Evolutionary conservation across 2,329 filamentous ascomycete species (phyloP), one percentile per base, ranked within the genome.

Genomic region (Alternaria dauci): DNA sequence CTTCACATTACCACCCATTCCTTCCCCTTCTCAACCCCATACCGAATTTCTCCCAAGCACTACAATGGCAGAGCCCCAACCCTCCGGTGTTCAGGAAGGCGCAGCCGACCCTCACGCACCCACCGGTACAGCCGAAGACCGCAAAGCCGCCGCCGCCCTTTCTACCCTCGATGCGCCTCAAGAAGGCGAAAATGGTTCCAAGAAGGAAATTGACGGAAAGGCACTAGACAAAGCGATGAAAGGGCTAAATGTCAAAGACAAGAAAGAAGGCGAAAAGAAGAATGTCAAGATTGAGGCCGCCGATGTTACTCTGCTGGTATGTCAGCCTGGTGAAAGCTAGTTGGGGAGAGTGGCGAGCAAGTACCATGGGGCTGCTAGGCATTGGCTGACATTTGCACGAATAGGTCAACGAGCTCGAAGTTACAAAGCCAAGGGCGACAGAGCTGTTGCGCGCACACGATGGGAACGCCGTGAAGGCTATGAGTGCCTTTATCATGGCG

Each of bases 161-260:
- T 90, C 89, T 48, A 86, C 85, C 62, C 88, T 94, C 67, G 90
- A 92, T 74, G 76, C 79, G 38, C 82, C 81, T 59, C 81, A 82
- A 61, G 81, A 81, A 56, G 83, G 84, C 48, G 83, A 85, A 30
- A 73, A 78, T 18, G 73, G 79, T 3, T 78, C 81, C 47, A 84
- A 85, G 71, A 85, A 86, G 63, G 82, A 88, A 63, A 86, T 91
- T 68, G 90, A 93, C 76, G 81, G 87, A 53, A 89, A 89, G 61
- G 91, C 91, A 65, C 85, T 91, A 52, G 87, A 83, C 71, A 88
- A 91, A 74, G 91, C 91, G 26, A 90, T 93, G 85, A 87, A 89
- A 81, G 85, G 84, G 44, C 81, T 93, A 18, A 76, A 72, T 47
- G 73, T 81, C 28, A 79, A 81, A 58, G 79, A 78, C 71, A 78